Evolutionary conservation across 805 yeast species (phyloP).

Genomic region (Myxozyma udenii): DNA sequence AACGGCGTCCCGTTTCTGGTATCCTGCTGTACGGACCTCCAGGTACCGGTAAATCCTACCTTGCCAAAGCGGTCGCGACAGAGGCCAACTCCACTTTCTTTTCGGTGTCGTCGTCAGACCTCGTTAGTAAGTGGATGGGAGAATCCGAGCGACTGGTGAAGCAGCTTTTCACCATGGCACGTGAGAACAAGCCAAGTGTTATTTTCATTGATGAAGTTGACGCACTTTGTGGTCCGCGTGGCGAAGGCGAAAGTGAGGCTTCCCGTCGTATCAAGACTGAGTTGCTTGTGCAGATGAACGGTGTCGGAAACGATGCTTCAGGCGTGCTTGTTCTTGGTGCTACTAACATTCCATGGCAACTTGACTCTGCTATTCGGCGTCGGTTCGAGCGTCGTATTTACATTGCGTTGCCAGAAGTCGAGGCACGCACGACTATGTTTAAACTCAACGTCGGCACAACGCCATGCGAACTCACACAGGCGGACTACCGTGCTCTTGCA

Average conservation of each 20-base stretch:
- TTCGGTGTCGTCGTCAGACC: constrained; percentile 91
- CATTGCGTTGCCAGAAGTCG: constrained; percentile 90
- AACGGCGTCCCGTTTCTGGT: constrained; percentile 88
- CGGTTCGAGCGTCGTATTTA: constrained; percentile 90
- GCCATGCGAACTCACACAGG: constrained; percentile 70
- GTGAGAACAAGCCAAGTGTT: constrained; percentile 93
- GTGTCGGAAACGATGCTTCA: constrained; percentile 89
- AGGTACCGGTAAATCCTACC: constrained; percentile 95
- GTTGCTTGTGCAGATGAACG: constrained; percentile 95
- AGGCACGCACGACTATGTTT: constrained; percentile 90
- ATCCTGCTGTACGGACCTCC: constrained; percentile 89
- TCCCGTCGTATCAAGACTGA: constrained; percentile 94
- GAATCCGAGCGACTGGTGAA: constrained; percentile 95
- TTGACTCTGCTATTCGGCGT: constrained; percentile 95
- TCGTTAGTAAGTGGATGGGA: constrained; percentile 99
- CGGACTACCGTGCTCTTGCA: constrained; percentile 74
- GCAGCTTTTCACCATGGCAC: constrained; percentile 90
- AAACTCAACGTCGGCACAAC: constrained; percentile 88
- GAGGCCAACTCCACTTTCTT: constrained; percentile 97
- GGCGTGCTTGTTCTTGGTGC: constrained; percentile 97
- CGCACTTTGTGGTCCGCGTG: constrained; percentile 96
- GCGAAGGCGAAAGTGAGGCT: constrained; percentile 97
- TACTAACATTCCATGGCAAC: constrained; percentile 97
- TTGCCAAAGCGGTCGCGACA: constrained; percentile 98
- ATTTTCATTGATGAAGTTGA: constrained; percentile 98